Conservation (phyloP, 768 basidiomycete genomes). For the Hygrophorus pudorinus region DNA sequence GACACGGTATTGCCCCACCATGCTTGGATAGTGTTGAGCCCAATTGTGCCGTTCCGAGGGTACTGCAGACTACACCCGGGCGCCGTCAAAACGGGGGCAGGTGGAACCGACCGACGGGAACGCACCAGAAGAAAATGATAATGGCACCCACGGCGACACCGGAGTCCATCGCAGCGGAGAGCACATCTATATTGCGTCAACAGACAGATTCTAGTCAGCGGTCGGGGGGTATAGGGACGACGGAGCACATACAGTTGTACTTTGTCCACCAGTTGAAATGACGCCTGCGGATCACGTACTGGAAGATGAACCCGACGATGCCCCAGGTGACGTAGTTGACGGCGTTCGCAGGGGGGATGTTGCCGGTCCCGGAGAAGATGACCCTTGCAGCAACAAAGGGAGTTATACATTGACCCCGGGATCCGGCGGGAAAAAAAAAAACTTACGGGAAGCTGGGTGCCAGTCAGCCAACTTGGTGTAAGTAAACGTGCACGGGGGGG, state of each 20-base stretch:
- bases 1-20: too few species aligned
- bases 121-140: conserved; percentile 39
- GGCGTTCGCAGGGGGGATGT: conserved; percentile 60
- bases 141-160: conserved; percentile 52
- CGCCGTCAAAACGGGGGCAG: too few species aligned
- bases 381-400: too few species aligned
- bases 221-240: not conserved
- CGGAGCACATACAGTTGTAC: conserved; percentile 38
- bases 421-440: too few species aligned
- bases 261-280: conserved; percentile 67
- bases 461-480: too few species aligned
- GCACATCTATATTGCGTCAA: conserved; percentile 40
- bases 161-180: conserved; percentile 66
- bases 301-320: conserved; percentile 57
- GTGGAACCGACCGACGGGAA: not conserved
- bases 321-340: conserved; percentile 63
- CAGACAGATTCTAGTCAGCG: too few species aligned
- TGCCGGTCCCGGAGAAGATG: conserved; percentile 49
- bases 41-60: conserved; percentile 52
- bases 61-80: conserved; percentile 55
- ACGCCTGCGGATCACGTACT: conserved; percentile 46
- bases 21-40: conserved; percentile 34
- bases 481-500: too few species aligned
- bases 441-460: too few species aligned
- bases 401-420: too few species aligned